Base-by-base conservation (phyloP, 345 rosid species). In the Populus tremula region DNA sequence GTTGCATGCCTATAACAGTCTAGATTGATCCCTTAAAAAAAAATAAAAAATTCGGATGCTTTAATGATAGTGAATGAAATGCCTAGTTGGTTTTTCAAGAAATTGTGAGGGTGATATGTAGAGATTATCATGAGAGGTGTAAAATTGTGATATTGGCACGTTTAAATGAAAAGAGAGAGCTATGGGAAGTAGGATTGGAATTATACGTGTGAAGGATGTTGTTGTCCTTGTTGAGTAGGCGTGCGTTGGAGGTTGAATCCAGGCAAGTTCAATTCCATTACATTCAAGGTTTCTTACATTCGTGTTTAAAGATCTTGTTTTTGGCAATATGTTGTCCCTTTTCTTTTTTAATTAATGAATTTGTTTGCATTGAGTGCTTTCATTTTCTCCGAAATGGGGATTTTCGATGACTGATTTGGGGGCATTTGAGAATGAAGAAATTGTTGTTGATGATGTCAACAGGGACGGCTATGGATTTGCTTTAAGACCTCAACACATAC, bases 381-480 rank as follows among this genome's bases (percentile, higher is more conserved):
- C 20, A 4, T 49, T 16, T 49, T 16, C 54, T 49, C 20, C 54
- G 21, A 49, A 49, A 49, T 49, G 54, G 54, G 54, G 54, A 49
- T 49, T 49, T 49, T 49, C 54, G 54, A 49, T 17, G 54, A 49
- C 54, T 49, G 54, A 4, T 49, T 14, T 49, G 21, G 54, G 54
- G 54, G 54, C 21, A 49, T 49, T 49, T 49, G 54, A 49, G 54
- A 49, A 49, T 49, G 54, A 49, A 49, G 54, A 49, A 29, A 72
- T 20, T 71, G 21, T 66, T 49, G 29, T 67, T 66, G 47, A 6
- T 67, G 5, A 12, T 72, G 8, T 78, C n/a, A 5, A 54, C 81
- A 96, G 99, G 91, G 99, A 96, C 67, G 82, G 92, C 45, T 92
- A 90, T 85, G 99, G 99, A 81, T 96, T 96, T 88, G 88, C 91